Evolutionary conservation across 768 basidiomycete species (phyloP), one percentile per base, ranked within the genome.

Genomic region (Mycena galericulata): DNA sequence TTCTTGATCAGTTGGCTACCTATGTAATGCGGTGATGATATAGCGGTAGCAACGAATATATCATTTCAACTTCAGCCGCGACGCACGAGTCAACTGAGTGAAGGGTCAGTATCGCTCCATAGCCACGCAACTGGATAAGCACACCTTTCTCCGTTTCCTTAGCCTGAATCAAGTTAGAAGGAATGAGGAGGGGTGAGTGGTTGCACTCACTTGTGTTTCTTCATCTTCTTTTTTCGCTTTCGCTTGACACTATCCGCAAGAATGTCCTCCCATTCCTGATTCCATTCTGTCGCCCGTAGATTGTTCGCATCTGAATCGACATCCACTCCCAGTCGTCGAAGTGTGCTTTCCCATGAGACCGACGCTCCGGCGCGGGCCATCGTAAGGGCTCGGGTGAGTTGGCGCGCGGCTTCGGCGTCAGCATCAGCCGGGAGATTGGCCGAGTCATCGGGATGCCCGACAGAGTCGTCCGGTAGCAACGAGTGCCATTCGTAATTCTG

Each of bases 221-320:
- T 95, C 91, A 97, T 97, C 90, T 97, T 97, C 89, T 90, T 92
- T 85, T 89, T 85, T 73, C 89, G 86, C 85, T 96, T 96, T 79
- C 94, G 88, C 84, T 91, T 92, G 30, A 89, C 89, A 72, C 94
- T 95, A 73, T 95, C 94, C 81, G 93, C 84, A 77, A 89, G 79
- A 18, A 93, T 85, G 47, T 88, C 86, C 71, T 89, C 85, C 86
- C 86, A 90, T 65, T 89, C 87, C 76, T 85, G 85, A 18, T 88
- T 86, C 72, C 85, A 80, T 72, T 87, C 70, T 7, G 27, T 83
- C 65, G 86, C 84, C 58, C 86, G 86, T 76, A 85, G 79, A 61
- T 83, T 82, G 47, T 84, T 83, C 45, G 83, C 82, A n/a, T 85
- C 85, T 72, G 79, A 78, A 49, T 84, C 80, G 34, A 85, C 80